Evolutionary conservation across 495 filamentous ascomycete species (phyloP).

Genomic region (Emericellopsis terricola): DNA sequence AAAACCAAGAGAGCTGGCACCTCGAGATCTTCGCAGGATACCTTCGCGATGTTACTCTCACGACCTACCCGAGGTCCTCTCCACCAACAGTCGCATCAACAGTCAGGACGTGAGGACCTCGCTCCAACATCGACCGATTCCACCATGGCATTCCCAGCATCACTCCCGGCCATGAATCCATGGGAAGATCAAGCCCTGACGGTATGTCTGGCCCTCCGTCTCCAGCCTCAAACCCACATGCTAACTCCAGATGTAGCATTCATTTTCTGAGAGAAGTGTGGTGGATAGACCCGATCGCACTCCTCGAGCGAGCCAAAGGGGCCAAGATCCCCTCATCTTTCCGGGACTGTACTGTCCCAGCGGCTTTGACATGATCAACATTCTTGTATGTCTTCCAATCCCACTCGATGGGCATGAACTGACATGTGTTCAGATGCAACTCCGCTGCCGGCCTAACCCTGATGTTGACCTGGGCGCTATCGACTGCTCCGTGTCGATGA

Average conservation of each 20-base stretch:
- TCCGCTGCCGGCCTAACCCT: conserved; percentile 23
- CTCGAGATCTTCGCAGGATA: no score
- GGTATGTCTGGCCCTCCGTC: not conserved
- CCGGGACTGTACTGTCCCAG: conserved; percentile 28
- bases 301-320: no score
- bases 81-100: no score
- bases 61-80: no score
- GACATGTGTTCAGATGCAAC: conserved; percentile 11
- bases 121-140: no score
- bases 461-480: conserved; percentile 24
- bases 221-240: no score
- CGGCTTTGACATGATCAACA: conserved; percentile 26
- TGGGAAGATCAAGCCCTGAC: conserved; percentile 10
- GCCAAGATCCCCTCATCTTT: conserved; percentile 21
- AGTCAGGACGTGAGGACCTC: no score
- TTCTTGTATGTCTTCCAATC: conserved; percentile 16
- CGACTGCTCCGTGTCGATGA: conserved; percentile 26
- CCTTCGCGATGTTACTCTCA: no score
- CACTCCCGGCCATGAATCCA: conserved; percentile 5
- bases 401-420: conserved; percentile 1
- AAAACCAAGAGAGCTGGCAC: no score
- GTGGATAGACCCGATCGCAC: no score
- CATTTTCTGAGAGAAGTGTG: no score
- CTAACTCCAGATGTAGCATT: no score
- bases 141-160: not conserved